Evolutionary conservation across 139 green algal genomes (phyloP).

Genomic region (Ostreobium quekettii): DNA sequence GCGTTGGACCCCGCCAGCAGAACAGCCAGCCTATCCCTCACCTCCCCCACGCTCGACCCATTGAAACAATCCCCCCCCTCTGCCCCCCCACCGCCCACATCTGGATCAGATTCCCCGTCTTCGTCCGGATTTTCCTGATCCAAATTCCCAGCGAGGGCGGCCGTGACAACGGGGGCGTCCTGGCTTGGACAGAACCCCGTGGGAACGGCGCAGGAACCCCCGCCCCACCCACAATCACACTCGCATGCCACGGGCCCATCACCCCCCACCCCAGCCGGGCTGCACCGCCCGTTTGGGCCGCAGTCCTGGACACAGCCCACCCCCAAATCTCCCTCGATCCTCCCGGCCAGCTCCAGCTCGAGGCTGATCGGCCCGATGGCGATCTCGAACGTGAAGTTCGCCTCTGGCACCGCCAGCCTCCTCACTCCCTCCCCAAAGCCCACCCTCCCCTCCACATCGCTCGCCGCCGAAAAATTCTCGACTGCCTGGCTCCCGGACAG

Average conservation of each 20-base stretch:
- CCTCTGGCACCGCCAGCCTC: background rate
- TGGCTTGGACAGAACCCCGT: constrained; percentile 12
- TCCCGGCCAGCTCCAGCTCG: constrained; percentile 10
- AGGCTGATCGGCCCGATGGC: constrained; percentile 4
- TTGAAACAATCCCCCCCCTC: too few relatives aligned
- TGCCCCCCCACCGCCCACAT: too few relatives aligned
- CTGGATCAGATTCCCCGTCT: too few relatives aligned
- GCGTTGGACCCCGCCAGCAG: too few relatives aligned
- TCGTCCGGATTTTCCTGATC: background rate
- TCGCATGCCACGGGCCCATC: constrained; percentile 9
- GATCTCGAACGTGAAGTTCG: background rate
- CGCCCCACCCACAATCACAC: constrained; percentile 15
- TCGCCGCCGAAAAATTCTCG: background rate
- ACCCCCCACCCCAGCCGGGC: background rate
- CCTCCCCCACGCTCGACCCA: too few relatives aligned
- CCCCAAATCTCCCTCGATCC: background rate
- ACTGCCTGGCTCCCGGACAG: background rate
- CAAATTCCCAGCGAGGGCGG: background rate
- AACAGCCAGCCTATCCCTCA: too few relatives aligned
- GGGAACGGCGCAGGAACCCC: background rate
- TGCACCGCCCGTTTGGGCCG: constrained; percentile 7
- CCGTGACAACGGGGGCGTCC: background rate
- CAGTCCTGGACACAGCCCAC: constrained; percentile 7
- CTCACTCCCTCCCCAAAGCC: background rate
- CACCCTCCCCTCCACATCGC: background rate